Evolutionary conservation across 2,329 filamentous ascomycete genomes (phyloP).

Genomic region (Seiridium unicorne): DNA sequence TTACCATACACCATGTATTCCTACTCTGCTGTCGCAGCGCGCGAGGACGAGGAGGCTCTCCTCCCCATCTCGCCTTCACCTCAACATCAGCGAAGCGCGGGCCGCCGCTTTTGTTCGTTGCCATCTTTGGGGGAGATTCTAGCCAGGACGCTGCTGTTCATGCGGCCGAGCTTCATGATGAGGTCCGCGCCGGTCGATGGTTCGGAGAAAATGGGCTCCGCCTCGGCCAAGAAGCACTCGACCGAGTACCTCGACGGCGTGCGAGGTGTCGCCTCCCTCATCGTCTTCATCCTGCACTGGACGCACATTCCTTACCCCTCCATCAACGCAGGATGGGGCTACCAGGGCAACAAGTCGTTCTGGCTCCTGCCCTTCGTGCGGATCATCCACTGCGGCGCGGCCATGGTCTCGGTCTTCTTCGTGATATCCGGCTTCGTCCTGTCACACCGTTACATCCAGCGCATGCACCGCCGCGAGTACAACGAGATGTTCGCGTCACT

Average conservation of each 20-base stretch:
- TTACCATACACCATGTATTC: slow-evolving; percentile 16
- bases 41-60: slow-evolving; percentile 23
- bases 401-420: slow-evolving; percentile 41
- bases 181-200: slow-evolving; percentile 14
- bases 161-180: slow-evolving; percentile 25
- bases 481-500: slow-evolving; percentile 24
- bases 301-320: slow-evolving; percentile 24
- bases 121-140: slow-evolving; percentile 13
- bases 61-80: slow-evolving; percentile 15
- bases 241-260: slow-evolving; percentile 40
- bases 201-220: slow-evolving; percentile 14
- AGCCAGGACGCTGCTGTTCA: slow-evolving; percentile 18
- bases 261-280: slow-evolving; percentile 37
- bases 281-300: slow-evolving; percentile 39
- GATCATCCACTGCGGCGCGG: slow-evolving; percentile 33
- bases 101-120: neutral
- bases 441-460: slow-evolving; percentile 34
- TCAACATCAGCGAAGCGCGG: slow-evolving; percentile 9
- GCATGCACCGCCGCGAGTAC: slow-evolving; percentile 29
- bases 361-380: slow-evolving; percentile 37
- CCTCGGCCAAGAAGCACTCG: slow-evolving; percentile 19
- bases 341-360: slow-evolving; percentile 25
- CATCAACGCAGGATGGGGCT: slow-evolving; percentile 31
- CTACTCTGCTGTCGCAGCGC: slow-evolving; percentile 8
- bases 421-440: slow-evolving; percentile 40